Evolutionary conservation across 768 basidiomycete species (phyloP).

Genomic region (Phylloporus scabripes): DNA sequence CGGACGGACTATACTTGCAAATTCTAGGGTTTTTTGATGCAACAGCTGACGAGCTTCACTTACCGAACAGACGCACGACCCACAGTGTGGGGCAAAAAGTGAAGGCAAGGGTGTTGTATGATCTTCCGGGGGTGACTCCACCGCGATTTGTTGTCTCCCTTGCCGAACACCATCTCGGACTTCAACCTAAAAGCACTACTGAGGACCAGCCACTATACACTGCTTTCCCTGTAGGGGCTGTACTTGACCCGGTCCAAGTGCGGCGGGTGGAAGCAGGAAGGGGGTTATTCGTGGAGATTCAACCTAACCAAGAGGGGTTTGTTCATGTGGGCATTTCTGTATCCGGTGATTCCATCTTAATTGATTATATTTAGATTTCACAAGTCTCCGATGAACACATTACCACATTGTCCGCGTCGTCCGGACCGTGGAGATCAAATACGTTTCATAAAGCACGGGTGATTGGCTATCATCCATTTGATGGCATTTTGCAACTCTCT

Average conservation of each 20-base stretch:
- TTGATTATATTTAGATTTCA: slow-evolving; percentile 62
- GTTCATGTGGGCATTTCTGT: slow-evolving; percentile 64
- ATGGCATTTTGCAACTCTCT: slow-evolving; percentile 86
- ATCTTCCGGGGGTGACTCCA: slow-evolving; percentile 61
- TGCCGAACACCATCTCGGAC: slow-evolving; percentile 60
- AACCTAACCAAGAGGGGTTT: slow-evolving; percentile 66
- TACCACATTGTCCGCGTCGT: slow-evolving; percentile 61
- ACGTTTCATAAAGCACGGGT: slow-evolving; percentile 83
- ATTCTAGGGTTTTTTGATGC: slow-evolving; percentile 90
- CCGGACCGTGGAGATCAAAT: slow-evolving; percentile 75
- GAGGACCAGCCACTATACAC: slow-evolving; percentile 38
- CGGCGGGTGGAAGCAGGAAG: slow-evolving; percentile 71
- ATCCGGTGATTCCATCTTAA: background rate
- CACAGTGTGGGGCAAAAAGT: slow-evolving; percentile 70
- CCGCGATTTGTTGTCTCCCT: slow-evolving; percentile 81
- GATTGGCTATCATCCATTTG: slow-evolving; percentile 77
- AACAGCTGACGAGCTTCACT: slow-evolving; percentile 78
- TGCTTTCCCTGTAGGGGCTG: slow-evolving; percentile 67
- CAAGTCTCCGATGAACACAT: slow-evolving; percentile 89
- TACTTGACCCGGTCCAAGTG: slow-evolving; percentile 70
- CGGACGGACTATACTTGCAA: slow-evolving; percentile 79
- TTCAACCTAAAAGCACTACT: slow-evolving; percentile 39
- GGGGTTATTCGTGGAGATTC: slow-evolving; percentile 68
- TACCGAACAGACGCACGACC: slow-evolving; percentile 39
- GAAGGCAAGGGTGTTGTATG: slow-evolving; percentile 80